phyloP scores from a whole-genome alignment of 2,329 filamentous ascomycete genomes.

The Xylariales sp. region DNA sequence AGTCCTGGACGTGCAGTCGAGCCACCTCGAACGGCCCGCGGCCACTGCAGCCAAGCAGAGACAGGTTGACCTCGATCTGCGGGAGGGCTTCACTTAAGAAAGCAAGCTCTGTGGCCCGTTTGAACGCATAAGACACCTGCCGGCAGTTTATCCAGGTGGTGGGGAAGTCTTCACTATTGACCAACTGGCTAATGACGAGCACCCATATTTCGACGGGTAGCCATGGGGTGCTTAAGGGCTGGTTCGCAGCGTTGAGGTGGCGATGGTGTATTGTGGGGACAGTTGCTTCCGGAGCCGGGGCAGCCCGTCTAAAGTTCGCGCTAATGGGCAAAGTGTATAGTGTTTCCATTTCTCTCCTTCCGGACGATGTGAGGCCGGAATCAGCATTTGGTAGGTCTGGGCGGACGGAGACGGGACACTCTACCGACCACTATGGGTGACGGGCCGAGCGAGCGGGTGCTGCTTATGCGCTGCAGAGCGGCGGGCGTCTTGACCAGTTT shows the following conservation, averaged over 20 bases:
- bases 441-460: no score
- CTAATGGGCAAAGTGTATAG: no score
- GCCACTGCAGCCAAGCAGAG: conserved; percentile 2
- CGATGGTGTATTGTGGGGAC: no score
- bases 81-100: conserved; percentile 4
- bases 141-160: conserved; percentile 5
- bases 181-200: conserved; percentile 1
- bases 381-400: no score
- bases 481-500: no score
- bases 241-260: not conserved
- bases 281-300: no score
- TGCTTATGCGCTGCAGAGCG: no score
- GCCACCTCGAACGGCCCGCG: not conserved
- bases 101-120: conserved; percentile 5
- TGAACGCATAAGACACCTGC: conserved; percentile 1
- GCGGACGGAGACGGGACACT: no score
- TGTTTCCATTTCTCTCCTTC: no score
- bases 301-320: no score
- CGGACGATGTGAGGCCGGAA: no score
- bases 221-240: not conserved
- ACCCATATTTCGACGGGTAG: conserved; percentile 7
- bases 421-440: no score
- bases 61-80: conserved; percentile 4
- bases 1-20: conserved; percentile 2
- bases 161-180: conserved; percentile 8